These are phyloP conservation scores for Entamoeba histolytica DNA, from an alignment of 208 protist species.

Conservation along the genomic window DNA sequence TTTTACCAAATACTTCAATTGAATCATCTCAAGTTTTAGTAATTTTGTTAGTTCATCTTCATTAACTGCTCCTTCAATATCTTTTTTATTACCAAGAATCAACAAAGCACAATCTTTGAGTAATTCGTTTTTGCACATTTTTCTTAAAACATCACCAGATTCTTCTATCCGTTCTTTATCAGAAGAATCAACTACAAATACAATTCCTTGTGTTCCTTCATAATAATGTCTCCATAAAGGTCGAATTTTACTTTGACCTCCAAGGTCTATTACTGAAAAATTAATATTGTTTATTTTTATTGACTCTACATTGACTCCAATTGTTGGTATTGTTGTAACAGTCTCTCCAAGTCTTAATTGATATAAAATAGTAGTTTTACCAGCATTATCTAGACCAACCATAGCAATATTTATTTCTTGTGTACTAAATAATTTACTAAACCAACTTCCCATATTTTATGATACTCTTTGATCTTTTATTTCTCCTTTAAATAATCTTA, in stretches of 20 bases:
- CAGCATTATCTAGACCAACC: conserved; percentile 78
- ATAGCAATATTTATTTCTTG: conserved; percentile 50
- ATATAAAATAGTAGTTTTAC: conserved; percentile 77
- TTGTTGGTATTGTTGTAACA: conserved; percentile 64
- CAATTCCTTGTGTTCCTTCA: conserved; percentile 10
- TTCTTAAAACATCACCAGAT: neutral
- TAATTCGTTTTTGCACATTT: neutral
- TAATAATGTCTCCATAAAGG: conserved; percentile 26
- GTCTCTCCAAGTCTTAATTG: conserved; percentile 68
- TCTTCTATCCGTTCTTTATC: conserved; percentile 4
- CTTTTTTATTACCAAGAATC: conserved; percentile 24
- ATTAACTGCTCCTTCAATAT: neutral
- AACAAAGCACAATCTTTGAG: conserved; percentile 2
- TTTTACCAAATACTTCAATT: too few species aligned
- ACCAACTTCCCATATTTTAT: neutral
- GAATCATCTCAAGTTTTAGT: too few species aligned
- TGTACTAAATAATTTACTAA: neutral
- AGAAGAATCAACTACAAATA: conserved; percentile 17
- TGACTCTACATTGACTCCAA: conserved; percentile 85
- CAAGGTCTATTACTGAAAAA: conserved; percentile 50
- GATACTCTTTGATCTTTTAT: too few species aligned
- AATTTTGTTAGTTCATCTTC: too few species aligned
- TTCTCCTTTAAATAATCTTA: too few species aligned
- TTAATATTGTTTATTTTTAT: conserved; percentile 58
- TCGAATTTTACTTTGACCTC: conserved; percentile 13